These are phyloP conservation scores for Neofusicoccum ribis DNA, from an alignment of 2,329 filamentous ascomycete genomes.

Conservation along the genomic window DNA sequence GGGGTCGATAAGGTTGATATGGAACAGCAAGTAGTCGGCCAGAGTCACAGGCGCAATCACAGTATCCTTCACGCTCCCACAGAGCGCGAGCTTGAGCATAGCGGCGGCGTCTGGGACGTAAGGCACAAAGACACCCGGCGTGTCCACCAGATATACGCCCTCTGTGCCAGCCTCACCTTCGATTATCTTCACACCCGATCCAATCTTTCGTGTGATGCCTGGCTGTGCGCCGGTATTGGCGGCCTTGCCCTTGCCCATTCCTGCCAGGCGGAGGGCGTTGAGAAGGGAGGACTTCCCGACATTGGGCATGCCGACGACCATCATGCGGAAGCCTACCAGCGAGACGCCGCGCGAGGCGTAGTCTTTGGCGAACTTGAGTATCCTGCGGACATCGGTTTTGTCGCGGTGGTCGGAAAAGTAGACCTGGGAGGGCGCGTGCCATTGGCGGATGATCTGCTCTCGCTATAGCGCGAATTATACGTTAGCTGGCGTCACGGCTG, in stretches of 20 bases:
- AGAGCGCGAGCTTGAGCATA: slow-evolving; percentile 94
- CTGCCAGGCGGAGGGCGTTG: slow-evolving; percentile 74
- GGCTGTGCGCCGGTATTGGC: slow-evolving; percentile 83
- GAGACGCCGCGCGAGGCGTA: slow-evolving; percentile 51
- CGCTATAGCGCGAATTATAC: slow-evolving; percentile 33
- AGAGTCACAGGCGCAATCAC: slow-evolving; percentile 75
- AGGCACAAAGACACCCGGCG: slow-evolving; percentile 91
- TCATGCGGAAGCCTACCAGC: slow-evolving; percentile 77
- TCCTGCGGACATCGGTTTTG: slow-evolving; percentile 43
- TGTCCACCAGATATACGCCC: slow-evolving; percentile 80
- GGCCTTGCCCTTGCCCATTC: slow-evolving; percentile 68
- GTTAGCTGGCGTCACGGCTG: not conserved
- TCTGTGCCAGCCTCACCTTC: slow-evolving; percentile 44
- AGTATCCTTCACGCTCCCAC: slow-evolving; percentile 86
- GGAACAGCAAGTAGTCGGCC: slow-evolving; percentile 87
- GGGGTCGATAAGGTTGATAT: slow-evolving; percentile 70
- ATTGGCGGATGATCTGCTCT: slow-evolving; percentile 54
- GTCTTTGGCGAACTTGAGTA: slow-evolving; percentile 54
- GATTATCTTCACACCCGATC: slow-evolving; percentile 78
- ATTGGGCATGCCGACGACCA: slow-evolving; percentile 97
- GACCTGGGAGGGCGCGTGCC: slow-evolving; percentile 53
- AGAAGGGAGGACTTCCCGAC: slow-evolving; percentile 95
- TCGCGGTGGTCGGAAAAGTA: slow-evolving; percentile 55
- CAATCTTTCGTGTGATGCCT: slow-evolving; percentile 84
- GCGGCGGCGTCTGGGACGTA: slow-evolving; percentile 81